phyloP scores from a whole-genome alignment of 345 rosid species.

The Eucalyptus erythrocorys region DNA sequence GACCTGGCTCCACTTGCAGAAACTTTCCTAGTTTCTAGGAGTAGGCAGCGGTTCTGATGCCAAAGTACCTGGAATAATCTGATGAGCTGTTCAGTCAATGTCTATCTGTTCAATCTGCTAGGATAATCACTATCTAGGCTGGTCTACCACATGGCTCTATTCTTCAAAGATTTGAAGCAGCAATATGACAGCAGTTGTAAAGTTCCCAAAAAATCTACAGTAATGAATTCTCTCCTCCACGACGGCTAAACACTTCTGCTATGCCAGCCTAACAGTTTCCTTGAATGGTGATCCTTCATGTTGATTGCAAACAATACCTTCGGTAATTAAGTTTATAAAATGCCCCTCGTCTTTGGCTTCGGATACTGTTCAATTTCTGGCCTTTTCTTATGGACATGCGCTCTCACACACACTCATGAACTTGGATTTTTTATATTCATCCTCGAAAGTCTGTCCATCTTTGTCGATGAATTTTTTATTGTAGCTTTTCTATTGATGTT shows the following conservation, averaged over 20 bases:
- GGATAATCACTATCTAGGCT: background rate
- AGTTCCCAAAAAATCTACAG: background rate
- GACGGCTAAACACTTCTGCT: background rate
- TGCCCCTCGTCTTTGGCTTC: background rate
- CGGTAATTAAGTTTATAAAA: background rate
- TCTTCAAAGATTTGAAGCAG: background rate
- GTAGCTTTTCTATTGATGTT: background rate
- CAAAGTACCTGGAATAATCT: background rate
- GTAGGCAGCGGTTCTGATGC: background rate
- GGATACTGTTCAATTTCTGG: background rate
- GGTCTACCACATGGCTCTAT: background rate
- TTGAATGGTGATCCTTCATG: background rate
- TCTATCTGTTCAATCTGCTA: background rate
- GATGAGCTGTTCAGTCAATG: background rate
- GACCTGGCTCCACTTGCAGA: background rate
- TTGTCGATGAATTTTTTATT: background rate
- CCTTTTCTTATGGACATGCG: background rate
- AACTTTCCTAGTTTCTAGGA: background rate
- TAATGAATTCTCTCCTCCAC: background rate
- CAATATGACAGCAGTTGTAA: background rate
- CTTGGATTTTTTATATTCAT: background rate
- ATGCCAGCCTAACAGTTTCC: background rate
- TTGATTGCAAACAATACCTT: background rate
- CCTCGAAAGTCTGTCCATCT: background rate
- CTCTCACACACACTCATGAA: background rate